Conservation (phyloP, 495 filamentous ascomycete genomes). For the Xylaria longipes region DNA sequence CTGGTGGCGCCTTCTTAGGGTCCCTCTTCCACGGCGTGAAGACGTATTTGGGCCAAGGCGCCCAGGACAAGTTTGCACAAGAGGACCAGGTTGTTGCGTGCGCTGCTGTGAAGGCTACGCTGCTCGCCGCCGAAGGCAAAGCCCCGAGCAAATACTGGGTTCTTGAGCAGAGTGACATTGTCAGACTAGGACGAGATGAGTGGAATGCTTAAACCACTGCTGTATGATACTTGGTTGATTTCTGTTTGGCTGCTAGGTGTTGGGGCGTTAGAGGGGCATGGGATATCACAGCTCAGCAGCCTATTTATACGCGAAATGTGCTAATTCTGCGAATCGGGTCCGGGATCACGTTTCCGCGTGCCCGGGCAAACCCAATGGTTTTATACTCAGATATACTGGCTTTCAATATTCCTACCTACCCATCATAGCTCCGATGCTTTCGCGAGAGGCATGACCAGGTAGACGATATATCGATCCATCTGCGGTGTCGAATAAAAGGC, state of each 20-base stretch:
- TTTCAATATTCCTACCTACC: background rate
- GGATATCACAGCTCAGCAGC: background rate
- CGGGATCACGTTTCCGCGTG: background rate
- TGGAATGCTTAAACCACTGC: slow-evolving; percentile 31
- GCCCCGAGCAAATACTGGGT: slow-evolving; percentile 57
- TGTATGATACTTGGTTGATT: background rate
- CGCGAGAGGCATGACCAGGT: background rate
- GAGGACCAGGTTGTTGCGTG: slow-evolving; percentile 76
- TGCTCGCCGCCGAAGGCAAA: slow-evolving; percentile 51
- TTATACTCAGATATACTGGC: background rate
- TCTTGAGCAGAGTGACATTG: slow-evolving; percentile 54
- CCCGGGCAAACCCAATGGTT: background rate
- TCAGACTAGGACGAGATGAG: slow-evolving; percentile 54
- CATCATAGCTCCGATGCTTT: background rate
- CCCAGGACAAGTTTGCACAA: slow-evolving; percentile 74
- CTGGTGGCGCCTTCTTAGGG: slow-evolving; percentile 54
- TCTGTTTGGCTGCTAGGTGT: background rate
- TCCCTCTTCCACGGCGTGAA: slow-evolving; percentile 61
- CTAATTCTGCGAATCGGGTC: background rate
- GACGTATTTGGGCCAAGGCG: slow-evolving; percentile 42
- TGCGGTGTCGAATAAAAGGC: background rate
- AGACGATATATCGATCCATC: background rate
- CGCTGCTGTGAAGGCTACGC: slow-evolving; percentile 69
- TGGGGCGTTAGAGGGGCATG: background rate
- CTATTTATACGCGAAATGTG: background rate